Percentiles rank a stretch among this genome's conserved stretches.
Conservation (phyloP, 495 filamentous ascomycete genomes). For the Talaromyces ruber region DNA sequence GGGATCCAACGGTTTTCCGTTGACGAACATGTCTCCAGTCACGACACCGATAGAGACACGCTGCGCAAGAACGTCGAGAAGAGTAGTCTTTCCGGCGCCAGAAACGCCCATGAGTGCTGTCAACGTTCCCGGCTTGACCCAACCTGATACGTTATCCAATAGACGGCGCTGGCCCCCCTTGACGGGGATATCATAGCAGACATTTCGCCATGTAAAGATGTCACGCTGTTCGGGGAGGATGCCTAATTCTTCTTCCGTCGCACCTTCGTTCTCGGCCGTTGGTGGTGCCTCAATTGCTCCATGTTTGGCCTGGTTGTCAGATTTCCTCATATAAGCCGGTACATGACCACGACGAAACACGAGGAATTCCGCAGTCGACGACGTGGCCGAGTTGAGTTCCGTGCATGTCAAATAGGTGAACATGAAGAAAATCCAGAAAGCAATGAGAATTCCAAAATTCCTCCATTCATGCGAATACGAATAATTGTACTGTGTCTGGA, state of each 20-base stretch:
- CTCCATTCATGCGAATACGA: conserved; percentile 51
- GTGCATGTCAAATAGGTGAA: conserved; percentile 35
- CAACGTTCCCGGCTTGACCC: conserved; percentile 60
- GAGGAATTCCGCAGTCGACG: conserved; percentile 24
- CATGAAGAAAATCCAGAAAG: conserved; percentile 51
- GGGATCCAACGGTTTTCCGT: conserved; percentile 45
- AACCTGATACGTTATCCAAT: conserved; percentile 58
- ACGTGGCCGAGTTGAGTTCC: conserved; percentile 34
- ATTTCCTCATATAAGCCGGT: conserved; percentile 19
- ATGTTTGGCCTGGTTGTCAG: conserved; percentile 34
- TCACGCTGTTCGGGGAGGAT: conserved; percentile 34
- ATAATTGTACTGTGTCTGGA: conserved; percentile 43
- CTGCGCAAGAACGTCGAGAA: conserved; percentile 52
- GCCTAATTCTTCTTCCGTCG: conserved; percentile 28
- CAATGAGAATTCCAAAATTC: conserved; percentile 56
- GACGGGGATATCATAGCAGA: conserved; percentile 62
- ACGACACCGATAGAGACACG: conserved; percentile 42
- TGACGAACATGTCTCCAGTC: conserved; percentile 43
- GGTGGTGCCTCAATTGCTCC: conserved; percentile 7
- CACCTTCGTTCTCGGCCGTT: conserved; percentile 14
- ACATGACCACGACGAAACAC: conserved; percentile 26
- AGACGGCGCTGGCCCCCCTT: conserved; percentile 48
- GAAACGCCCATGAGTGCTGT: conserved; percentile 56
- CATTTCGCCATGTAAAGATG: conserved; percentile 67
- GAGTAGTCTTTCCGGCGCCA: conserved; percentile 59